Percentiles rank a stretch among this genome's conserved stretches.
Evolutionary conservation across 106 monocot genomes (phyloP).

Genomic region (Gastrodia elata): DNA sequence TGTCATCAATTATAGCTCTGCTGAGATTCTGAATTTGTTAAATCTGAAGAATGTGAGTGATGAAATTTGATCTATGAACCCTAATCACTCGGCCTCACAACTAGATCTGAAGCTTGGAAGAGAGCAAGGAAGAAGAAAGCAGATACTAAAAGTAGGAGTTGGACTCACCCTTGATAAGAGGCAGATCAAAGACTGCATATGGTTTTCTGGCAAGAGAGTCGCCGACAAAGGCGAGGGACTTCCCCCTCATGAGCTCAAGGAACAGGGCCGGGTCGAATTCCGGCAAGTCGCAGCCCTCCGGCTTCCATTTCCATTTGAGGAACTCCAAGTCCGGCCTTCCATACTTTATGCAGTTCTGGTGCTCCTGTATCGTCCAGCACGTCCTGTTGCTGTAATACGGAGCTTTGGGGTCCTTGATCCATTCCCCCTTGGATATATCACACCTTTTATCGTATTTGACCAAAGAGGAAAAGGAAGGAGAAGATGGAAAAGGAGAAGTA

Average conservation of each 20-base stretch:
- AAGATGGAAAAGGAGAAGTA: neutral
- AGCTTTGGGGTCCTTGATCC: slow-evolving; percentile 24
- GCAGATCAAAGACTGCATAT: slow-evolving; percentile 60
- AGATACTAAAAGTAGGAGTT: neutral
- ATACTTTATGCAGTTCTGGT: slow-evolving; percentile 57
- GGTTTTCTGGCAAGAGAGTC: slow-evolving; percentile 54
- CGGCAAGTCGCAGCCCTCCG: slow-evolving; percentile 34
- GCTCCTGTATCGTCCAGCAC: slow-evolving; percentile 38
- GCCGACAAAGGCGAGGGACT: slow-evolving; percentile 45
- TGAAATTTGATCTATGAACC: no score
- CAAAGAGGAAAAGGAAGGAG: neutral
- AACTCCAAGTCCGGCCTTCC: slow-evolving; percentile 48
- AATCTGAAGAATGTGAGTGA: no score
- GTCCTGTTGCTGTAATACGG: slow-evolving; percentile 47
- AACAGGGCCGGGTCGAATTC: slow-evolving; percentile 29
- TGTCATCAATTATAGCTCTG: no score
- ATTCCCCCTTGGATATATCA: slow-evolving; percentile 39
- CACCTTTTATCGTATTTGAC: neutral
- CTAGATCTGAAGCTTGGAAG: no score
- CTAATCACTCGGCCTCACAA: no score
- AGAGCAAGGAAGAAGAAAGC: neutral
- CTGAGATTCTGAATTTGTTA: no score
- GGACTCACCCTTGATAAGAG: slow-evolving; percentile 35
- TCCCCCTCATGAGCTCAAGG: slow-evolving; percentile 25
- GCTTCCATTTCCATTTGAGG: slow-evolving; percentile 53